These are phyloP conservation scores for Pythium aquatile DNA, from an alignment of 352 stramenopile genomes.

Conservation along the genomic window DNA sequence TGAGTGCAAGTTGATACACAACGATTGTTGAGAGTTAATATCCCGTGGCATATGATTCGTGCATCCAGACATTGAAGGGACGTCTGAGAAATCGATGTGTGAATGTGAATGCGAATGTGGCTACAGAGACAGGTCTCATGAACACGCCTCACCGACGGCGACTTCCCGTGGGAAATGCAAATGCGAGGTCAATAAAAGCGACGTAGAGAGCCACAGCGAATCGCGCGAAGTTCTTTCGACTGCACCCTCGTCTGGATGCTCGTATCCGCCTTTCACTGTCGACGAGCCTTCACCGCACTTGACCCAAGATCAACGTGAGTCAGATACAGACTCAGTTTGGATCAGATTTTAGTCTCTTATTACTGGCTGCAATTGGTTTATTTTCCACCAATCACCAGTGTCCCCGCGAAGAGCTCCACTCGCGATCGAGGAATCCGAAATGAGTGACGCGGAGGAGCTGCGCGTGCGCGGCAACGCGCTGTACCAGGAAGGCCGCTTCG, in stretches of 20 bases:
- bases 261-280: too few relatives aligned
- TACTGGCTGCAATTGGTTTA: background rate
- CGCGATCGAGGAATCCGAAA: conserved; percentile 4
- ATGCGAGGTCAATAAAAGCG: too few relatives aligned
- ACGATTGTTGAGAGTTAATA: background rate
- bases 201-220: too few relatives aligned
- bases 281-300: too few relatives aligned
- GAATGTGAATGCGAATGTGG: conserved; percentile 4
- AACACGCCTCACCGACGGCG: background rate
- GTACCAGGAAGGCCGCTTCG: conserved; percentile 58
- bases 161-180: background rate
- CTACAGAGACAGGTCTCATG: background rate
- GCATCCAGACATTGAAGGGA: background rate
- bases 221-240: too few relatives aligned
- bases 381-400: conserved; percentile 2
- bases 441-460: conserved; percentile 33
- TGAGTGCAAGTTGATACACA: too few relatives aligned
- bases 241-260: too few relatives aligned
- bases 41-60: background rate
- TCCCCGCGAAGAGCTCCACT: background rate
- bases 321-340: background rate
- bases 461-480: conserved; percentile 47
- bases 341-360: background rate
- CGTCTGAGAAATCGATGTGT: conserved; percentile 5
- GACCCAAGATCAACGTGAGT: background rate